These are phyloP conservation scores for Fusarium floridanum DNA, from an alignment of 2,329 filamentous ascomycete species.

Conservation along the genomic window DNA sequence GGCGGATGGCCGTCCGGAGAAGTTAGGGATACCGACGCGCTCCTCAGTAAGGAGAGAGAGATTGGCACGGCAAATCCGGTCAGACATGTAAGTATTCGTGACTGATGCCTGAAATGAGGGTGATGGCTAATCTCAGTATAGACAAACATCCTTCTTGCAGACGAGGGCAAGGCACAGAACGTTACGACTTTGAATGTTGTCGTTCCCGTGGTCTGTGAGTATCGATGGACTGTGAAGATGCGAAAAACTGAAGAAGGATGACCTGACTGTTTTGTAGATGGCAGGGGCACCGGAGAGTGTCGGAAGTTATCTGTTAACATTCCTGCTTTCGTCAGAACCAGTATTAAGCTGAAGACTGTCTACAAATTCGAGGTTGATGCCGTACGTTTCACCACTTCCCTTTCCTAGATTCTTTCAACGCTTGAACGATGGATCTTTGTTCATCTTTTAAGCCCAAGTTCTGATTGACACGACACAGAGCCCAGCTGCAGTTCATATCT, in stretches of 20 bases:
- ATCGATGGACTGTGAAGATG: neutral
- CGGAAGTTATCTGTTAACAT: constrained; percentile 52
- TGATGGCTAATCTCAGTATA: constrained; percentile 6
- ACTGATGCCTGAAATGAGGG: neutral
- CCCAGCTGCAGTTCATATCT: constrained; percentile 47
- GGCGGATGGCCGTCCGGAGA: constrained; percentile 50
- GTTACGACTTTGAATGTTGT: constrained; percentile 49
- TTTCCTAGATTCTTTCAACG: neutral
- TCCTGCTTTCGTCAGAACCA: constrained; percentile 47
- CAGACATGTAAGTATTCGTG: constrained; percentile 42
- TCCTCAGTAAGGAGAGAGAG: constrained; percentile 49
- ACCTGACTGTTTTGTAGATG: constrained; percentile 43
- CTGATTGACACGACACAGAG: constrained; percentile 23
- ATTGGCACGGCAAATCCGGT: constrained; percentile 44
- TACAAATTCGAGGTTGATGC: constrained; percentile 51
- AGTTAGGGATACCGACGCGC: constrained; percentile 48
- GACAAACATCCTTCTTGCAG: constrained; percentile 47
- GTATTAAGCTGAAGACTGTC: constrained; percentile 46
- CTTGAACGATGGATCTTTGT: too few species aligned
- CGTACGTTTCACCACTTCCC: constrained; percentile 38
- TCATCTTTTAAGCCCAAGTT: neutral
- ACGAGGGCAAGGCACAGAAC: constrained; percentile 45
- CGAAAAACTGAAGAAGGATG: too few species aligned
- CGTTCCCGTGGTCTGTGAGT: constrained; percentile 48
- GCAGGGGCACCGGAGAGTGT: constrained; percentile 49